Conservation (phyloP, 1,284 basidiomycete species). For the Sporisorium iseilematis-ciliati region DNA sequence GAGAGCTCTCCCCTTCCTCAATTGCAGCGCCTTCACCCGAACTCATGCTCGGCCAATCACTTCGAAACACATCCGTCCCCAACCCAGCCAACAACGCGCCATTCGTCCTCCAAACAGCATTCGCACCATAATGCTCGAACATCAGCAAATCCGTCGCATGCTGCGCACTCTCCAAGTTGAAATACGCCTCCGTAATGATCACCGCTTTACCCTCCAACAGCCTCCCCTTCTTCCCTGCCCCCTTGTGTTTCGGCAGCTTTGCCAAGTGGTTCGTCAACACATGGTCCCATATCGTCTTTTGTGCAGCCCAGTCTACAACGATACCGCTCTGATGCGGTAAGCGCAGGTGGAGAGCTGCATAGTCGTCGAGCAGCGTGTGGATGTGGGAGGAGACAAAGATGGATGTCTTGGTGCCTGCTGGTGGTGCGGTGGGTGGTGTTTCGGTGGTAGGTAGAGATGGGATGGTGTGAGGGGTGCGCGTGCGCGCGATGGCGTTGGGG, state of each 20-base stretch:
- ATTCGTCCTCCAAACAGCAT: constrained; percentile 77
- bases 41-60: constrained; percentile 14
- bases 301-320: constrained; percentile 65
- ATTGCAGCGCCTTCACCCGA: not conserved
- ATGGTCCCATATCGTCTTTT: constrained; percentile 64
- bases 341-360: constrained; percentile 59
- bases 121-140: constrained; percentile 95
- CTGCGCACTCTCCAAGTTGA: constrained; percentile 90
- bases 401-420: constrained; percentile 19
- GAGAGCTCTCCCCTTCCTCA: not conserved
- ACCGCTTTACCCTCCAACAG: constrained; percentile 44
- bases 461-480: constrained; percentile 31
- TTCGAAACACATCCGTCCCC: constrained; percentile 14
- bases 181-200: constrained; percentile 90
- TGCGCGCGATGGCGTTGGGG: constrained; percentile 58
- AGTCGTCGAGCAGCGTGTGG: constrained; percentile 51
- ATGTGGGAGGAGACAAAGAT: constrained; percentile 55
- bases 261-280: constrained; percentile 40
- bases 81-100: constrained; percentile 27
- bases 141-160: constrained; percentile 92
- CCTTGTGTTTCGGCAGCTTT: not conserved
- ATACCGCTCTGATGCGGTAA: constrained; percentile 62
- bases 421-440: constrained; percentile 34
- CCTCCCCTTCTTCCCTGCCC: not conserved
- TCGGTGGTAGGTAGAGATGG: not conserved